These are phyloP conservation scores for Pseudogymnoascus sp. DNA, from an alignment of 2,329 filamentous ascomycete genomes.

Conservation along the genomic window DNA sequence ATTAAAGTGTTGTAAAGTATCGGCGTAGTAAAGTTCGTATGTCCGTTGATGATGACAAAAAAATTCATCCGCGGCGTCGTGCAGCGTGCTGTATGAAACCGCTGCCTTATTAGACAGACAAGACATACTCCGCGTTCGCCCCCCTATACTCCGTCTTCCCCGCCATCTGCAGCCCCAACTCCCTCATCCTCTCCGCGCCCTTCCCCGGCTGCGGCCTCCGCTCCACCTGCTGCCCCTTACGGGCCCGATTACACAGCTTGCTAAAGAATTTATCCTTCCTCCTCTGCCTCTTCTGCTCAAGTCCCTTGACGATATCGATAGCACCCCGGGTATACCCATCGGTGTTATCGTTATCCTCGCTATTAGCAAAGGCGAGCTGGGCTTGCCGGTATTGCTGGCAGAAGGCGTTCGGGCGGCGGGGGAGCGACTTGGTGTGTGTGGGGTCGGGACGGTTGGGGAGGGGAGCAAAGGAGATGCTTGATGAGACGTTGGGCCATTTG, in stretches of 20 bases:
- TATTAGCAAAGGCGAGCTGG: slow-evolving; percentile 33
- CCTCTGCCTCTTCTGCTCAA: slow-evolving; percentile 88
- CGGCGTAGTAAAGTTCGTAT: background rate
- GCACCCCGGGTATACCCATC: slow-evolving; percentile 76
- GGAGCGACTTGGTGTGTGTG: slow-evolving; percentile 77
- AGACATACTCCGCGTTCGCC: slow-evolving; percentile 51
- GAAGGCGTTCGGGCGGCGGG: slow-evolving; percentile 66
- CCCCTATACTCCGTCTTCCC: slow-evolving; percentile 64
- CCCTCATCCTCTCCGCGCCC: slow-evolving; percentile 87
- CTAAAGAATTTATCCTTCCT: slow-evolving; percentile 88
- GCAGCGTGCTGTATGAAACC: background rate
- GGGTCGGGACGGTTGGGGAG: slow-evolving; percentile 54
- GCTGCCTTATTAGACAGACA: slow-evolving; percentile 48
- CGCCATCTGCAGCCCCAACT: slow-evolving; percentile 81
- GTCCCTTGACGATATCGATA: slow-evolving; percentile 93
- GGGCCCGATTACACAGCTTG: slow-evolving; percentile 77
- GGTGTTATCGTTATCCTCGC: slow-evolving; percentile 27
- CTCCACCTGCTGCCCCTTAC: slow-evolving; percentile 51
- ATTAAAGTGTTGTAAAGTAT: background rate
- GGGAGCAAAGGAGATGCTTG: slow-evolving; percentile 36
- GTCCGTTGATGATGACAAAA: background rate
- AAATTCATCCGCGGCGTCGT: background rate
- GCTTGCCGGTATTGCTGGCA: slow-evolving; percentile 38
- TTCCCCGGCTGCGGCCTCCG: slow-evolving; percentile 69
- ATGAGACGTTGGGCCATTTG: slow-evolving; percentile 40